Base-by-base conservation (phyloP, 768 basidiomycete species). In the Infundibulicybe gibba region DNA sequence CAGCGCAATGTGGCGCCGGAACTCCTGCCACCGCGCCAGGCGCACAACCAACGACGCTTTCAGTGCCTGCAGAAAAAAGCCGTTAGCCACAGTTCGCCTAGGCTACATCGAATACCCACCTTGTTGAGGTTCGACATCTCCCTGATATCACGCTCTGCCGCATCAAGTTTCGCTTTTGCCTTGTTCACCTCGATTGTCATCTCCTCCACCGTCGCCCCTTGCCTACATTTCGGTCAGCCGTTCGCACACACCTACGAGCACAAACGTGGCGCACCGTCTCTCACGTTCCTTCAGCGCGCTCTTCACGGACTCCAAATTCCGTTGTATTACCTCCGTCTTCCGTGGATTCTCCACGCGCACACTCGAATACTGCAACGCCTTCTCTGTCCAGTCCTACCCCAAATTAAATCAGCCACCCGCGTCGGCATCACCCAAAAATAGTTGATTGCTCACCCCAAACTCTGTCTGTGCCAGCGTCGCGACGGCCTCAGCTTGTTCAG, bases 1-100 rank as follows among this genome's bases (percentile, higher is more conserved):
- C 21, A 92, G 71, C n/a, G 92, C 87, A 52, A 94, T 94, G 57
- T 91, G 87, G 9, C 81, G 76, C 43, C 94, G 81, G 72, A 94
- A 94, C 47, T 89, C 83, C 46, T 88, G 79, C 94, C 95, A 97
- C 55, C 80, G 80, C 14, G 69, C 62, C 45, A 86, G 64, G 16
- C 94, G 90, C 12, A 71, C 59, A 16, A 76, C 63, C 33, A 94
- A 72, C 0, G 92, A 87, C 5, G 73, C 61, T 53, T 74, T 79
- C 41, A 95, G 72, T 19, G 79, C 76, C 91, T 94, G 47, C 3
- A 32, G 15, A 32, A 47, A 15, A 5, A 43, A 37, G 21, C 25
- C 16, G 30, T 31, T 47, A 43, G 41, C 14, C 21, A 30, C 16
- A 25, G 12, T 12, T 46, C n/a, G 12, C 32, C 16, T 25, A 6